Evolutionary conservation across 305 asterid genomes (phyloP).

Genomic region (Galium porrigens): DNA sequence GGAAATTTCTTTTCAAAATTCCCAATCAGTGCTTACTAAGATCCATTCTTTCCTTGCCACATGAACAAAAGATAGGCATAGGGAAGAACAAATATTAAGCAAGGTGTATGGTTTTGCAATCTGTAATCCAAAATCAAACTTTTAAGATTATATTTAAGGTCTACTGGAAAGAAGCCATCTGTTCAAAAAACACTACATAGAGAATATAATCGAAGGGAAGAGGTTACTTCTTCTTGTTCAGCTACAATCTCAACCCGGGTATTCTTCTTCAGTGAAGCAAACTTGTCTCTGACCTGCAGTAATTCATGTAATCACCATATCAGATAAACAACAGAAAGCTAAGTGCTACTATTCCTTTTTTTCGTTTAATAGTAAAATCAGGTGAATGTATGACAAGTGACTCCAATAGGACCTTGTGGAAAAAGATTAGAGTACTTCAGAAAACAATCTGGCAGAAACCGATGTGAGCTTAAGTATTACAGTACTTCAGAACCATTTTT

Average conservation of each 20-base stretch:
- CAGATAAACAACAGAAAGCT: background rate
- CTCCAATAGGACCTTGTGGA: background rate
- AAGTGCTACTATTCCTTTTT: background rate
- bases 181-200: background rate
- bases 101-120: background rate
- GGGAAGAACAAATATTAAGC: background rate
- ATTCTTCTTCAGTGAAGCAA: slow-evolving; percentile 74
- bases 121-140: background rate
- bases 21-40: background rate
- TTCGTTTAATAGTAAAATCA: background rate
- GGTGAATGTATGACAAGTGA: background rate
- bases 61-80: background rate
- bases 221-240: slow-evolving; percentile 74
- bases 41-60: background rate
- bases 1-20: background rate
- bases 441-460: background rate
- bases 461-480: background rate
- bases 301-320: slow-evolving; percentile 4
- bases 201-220: slow-evolving; percentile 7
- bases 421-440: too few species aligned
- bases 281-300: slow-evolving; percentile 74
- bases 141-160: background rate
- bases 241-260: slow-evolving; percentile 77
- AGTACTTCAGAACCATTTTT: background rate
- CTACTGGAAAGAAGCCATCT: background rate